Evolutionary conservation across 371 early-diverging fungal genomes (phyloP).

Genomic region (Dichotomocladium elegans): DNA sequence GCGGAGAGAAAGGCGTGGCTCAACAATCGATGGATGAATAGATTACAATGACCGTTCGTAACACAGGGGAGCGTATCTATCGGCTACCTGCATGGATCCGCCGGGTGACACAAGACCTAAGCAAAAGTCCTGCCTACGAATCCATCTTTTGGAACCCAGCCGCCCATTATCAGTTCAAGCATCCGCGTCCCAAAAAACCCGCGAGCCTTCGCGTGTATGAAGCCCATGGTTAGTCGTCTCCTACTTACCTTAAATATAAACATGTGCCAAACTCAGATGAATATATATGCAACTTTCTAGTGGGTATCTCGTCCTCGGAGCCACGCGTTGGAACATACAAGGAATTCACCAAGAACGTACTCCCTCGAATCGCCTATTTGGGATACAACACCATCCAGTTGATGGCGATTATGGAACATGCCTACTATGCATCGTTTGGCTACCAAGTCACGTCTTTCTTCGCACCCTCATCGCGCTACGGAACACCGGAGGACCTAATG

Average conservation of each 20-base stretch:
- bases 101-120: constrained; percentile 83
- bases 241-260: neutral
- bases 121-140: constrained; percentile 79
- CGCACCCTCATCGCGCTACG: constrained; percentile 88
- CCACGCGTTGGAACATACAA: constrained; percentile 77
- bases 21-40: constrained; percentile 15
- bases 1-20: neutral
- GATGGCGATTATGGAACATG: constrained; percentile 98
- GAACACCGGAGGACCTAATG: constrained; percentile 88
- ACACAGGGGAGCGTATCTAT: constrained; percentile 76
- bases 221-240: constrained; percentile 65
- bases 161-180: constrained; percentile 65
- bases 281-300: constrained; percentile 36
- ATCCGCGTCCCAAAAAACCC: constrained; percentile 67
- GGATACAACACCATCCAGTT: constrained; percentile 95
- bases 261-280: no score
- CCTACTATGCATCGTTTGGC: constrained; percentile 97
- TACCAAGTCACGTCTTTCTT: constrained; percentile 97
- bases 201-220: constrained; percentile 82
- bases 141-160: constrained; percentile 93
- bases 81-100: constrained; percentile 89
- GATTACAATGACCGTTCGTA: constrained; percentile 71
- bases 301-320: constrained; percentile 90
- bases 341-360: constrained; percentile 81
- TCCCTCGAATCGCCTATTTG: constrained; percentile 85